phyloP scores from a whole-genome alignment of 306 rosid species.

The Vigna hirtella region DNA sequence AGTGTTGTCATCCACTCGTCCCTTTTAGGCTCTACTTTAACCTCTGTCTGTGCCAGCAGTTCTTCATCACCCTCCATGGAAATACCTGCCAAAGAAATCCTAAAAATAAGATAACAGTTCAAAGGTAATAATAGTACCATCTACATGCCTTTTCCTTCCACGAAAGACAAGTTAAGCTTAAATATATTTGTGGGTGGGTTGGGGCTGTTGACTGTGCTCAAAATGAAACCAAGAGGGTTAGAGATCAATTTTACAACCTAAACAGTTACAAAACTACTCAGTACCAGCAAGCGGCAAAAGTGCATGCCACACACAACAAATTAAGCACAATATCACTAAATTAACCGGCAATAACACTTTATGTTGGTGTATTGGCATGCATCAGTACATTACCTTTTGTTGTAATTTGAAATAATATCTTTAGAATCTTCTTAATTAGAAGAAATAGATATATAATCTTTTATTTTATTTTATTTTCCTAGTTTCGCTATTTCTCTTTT shows the following conservation, averaged over 20 bases:
- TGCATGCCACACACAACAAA: background rate
- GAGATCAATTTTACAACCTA: conserved; percentile 25
- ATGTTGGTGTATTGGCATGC: background rate
- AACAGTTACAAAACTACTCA: conserved; percentile 7
- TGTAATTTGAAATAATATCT: too few relatives aligned
- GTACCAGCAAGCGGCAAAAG: conserved; percentile 24
- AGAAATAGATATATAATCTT: too few relatives aligned
- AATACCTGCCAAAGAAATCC: conserved; percentile 65
- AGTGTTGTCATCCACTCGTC: conserved; percentile 97
- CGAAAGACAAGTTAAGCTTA: conserved; percentile 9
- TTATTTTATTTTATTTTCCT: too few relatives aligned
- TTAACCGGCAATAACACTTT: conserved; percentile 30
- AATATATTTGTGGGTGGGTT: background rate
- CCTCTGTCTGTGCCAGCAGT: conserved; percentile 78
- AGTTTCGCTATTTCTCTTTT: too few relatives aligned
- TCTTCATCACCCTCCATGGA: conserved; percentile 99
- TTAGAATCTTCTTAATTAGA: too few relatives aligned
- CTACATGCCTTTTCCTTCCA: background rate
- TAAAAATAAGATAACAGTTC: conserved; percentile 40
- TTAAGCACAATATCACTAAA: conserved; percentile 23
- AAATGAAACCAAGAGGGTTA: background rate
- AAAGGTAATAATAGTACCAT: conserved; percentile 32
- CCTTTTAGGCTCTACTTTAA: conserved; percentile 75
- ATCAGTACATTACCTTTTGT: background rate
- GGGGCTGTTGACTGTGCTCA: background rate